A percentile compares a stretch with the other conserved stretches of the same genome.
Conservation (phyloP, 345 rosid genomes). For the Pugionium cornutum region DNA sequence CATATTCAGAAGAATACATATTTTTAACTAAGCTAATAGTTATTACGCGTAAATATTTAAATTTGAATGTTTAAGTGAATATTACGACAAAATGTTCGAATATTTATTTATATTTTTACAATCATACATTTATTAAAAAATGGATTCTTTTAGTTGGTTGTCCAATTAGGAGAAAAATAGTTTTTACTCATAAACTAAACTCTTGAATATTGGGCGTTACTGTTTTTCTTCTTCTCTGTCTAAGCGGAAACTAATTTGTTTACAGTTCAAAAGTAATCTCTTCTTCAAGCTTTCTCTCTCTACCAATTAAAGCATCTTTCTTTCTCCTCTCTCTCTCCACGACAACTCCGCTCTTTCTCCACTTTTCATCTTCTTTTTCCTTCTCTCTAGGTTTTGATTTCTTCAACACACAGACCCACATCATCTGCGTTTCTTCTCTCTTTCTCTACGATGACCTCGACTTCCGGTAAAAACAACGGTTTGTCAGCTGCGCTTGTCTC, state of each 20-base stretch:
- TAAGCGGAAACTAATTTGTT: constrained; percentile 27
- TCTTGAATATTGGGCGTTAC: no score
- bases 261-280: constrained; percentile 42
- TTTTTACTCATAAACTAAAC: no score
- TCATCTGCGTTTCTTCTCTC: constrained; percentile 6
- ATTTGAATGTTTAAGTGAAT: neutral
- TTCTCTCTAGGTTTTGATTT: constrained; percentile 45
- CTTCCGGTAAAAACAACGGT: constrained; percentile 46
- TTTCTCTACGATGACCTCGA: constrained; percentile 39
- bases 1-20: neutral
- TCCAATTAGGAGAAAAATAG: no score
- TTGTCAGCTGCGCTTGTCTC: constrained; percentile 85
- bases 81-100: neutral
- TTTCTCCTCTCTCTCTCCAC: constrained; percentile 17
- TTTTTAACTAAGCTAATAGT: no score
- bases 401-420: constrained; percentile 25
- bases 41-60: neutral
- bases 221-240: constrained; percentile 31
- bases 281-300: constrained; percentile 36
- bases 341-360: constrained; percentile 30
- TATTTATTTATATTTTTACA: no score
- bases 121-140: no score
- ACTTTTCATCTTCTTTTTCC: constrained; percentile 24
- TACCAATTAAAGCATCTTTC: constrained; percentile 29
- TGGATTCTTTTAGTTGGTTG: no score